Base-by-base conservation (phyloP, 1,284 basidiomycete genomes). In the Athelia psychrophila region DNA sequence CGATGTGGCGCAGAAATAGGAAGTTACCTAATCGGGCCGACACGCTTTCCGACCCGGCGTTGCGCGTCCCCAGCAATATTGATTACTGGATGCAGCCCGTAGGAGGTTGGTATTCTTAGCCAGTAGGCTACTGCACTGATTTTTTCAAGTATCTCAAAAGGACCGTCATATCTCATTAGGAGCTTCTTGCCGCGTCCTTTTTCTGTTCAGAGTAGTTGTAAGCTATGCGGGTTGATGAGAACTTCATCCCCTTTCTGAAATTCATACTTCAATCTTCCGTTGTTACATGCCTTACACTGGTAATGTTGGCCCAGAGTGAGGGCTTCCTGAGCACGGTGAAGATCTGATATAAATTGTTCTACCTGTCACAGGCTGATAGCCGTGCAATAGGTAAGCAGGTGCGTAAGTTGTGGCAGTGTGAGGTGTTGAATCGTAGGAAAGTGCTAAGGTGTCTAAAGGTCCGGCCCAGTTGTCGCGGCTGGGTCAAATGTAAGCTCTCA, bases 251-350 rank as follows among this genome's bases (percentile, higher is more conserved):
- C 63, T 10, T 12, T 60, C 16, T 66, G 55, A 38, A 61, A 65
- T 48, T 65, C 57, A 1, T 20, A 38, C 0, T n/a, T 6, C 0
- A 56, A 27, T 5, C 54, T 35, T 18, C 57, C 58, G n/a, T n/a
- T n/a, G n/a, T n/a, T n/a, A n/a, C n/a, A n/a, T 23, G 30, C 66
- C 63, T 48, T 64, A 65, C 56, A 44, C 47, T 66, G 64, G 38
- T 44, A 52, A 6, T 52, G 33, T 50, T 66, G 64, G 12, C 55
- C 52, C 10, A 66, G 32, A 6, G 56, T 46, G 1, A 66, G 23
- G 1, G 64, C 53, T 47, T 67, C 64, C 44, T 60, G 56, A 0
- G 65, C 64, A 0, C 52, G 51, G 2, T 27, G 51, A 20, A 60
- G 23, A 10, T 56, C 44, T 10, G 57, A 48, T 40, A 54, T 47